Conservation (phyloP, 805 yeast species). For the Myxozyma melibiosi region DNA sequence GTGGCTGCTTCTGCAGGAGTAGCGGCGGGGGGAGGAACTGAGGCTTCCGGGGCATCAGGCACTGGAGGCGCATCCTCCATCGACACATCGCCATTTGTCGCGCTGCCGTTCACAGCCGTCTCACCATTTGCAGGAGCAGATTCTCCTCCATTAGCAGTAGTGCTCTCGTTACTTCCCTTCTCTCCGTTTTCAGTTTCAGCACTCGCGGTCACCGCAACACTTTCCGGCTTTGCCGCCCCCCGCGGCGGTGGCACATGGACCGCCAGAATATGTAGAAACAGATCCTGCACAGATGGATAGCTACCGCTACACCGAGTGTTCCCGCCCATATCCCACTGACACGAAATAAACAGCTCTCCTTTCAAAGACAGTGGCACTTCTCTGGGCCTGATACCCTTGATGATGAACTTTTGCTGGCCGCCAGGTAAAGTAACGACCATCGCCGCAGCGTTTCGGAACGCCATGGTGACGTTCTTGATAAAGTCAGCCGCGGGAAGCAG, state of each 20-base stretch:
- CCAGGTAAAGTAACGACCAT: conserved; percentile 78
- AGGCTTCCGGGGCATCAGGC: neutral
- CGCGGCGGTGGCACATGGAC: conserved; percentile 25
- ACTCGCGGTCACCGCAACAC: neutral
- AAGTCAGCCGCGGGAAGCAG: conserved; percentile 94
- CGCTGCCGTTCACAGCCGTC: neutral
- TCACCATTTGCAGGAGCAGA: neutral
- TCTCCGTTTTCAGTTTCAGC: neutral
- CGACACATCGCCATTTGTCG: conserved; percentile 1
- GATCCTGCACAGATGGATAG: conserved; percentile 24
- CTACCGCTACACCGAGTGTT: conserved; percentile 8
- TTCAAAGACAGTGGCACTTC: conserved; percentile 42
- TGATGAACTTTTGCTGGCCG: conserved; percentile 75
- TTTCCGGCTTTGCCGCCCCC: no score
- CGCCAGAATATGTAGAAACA: conserved; percentile 30
- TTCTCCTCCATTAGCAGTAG: neutral
- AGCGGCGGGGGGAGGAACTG: no score
- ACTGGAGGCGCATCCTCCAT: conserved; percentile 1
- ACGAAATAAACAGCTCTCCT: conserved; percentile 32
- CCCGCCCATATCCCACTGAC: conserved; percentile 31
- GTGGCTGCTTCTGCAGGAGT: neutral
- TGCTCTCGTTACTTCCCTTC: neutral
- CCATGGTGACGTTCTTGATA: conserved; percentile 87
- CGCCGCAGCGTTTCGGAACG: conserved; percentile 77
- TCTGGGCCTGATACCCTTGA: conserved; percentile 93